A percentile compares a stretch with the other conserved stretches of the same genome.
Evolutionary conservation across 169 alveolate species (phyloP).

Genomic region (Eimeria sp.): DNA sequence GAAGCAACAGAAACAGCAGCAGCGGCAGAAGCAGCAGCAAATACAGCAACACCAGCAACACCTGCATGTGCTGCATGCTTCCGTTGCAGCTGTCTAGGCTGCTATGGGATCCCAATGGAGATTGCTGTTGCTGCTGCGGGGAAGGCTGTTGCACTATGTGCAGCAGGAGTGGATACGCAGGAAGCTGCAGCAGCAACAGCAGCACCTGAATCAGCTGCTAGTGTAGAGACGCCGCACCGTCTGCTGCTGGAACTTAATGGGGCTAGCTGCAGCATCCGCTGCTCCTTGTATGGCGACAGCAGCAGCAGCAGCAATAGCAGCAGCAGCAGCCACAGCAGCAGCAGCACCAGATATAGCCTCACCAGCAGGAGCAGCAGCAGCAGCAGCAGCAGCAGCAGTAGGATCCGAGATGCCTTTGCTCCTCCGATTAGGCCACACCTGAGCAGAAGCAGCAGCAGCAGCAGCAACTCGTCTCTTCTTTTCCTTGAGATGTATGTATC

Average conservation of each 20-base stretch:
- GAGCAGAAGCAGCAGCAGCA: constrained; percentile 58
- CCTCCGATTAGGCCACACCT: not conserved
- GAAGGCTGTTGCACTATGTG: not conserved
- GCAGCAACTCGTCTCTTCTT: constrained; percentile 40
- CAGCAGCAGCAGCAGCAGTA: constrained; percentile 75
- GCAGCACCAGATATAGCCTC: constrained; percentile 37
- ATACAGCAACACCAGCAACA: constrained; percentile 10
- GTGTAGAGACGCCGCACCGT: not conserved
- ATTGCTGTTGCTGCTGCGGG: not conserved
- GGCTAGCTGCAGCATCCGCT: constrained; percentile 71
- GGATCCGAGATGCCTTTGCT: constrained; percentile 40
- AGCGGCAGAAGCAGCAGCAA: constrained; percentile 27
- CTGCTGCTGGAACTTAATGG: constrained; percentile 29
- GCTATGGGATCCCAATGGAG: constrained; percentile 31
- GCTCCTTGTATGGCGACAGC: constrained; percentile 8
- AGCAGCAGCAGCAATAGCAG: constrained; percentile 44
- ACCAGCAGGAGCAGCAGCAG: constrained; percentile 28
- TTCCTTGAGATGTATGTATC: constrained; percentile 42
- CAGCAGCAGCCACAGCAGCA: constrained; percentile 35
- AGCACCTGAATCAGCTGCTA: not conserved
- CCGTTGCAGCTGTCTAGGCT: constrained; percentile 51
- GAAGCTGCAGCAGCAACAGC: not conserved
- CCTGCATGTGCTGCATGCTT: constrained; percentile 15
- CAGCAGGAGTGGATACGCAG: not conserved
- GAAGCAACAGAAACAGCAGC: not conserved